Evolutionary conservation across 1,284 basidiomycete genomes (phyloP).

Genomic region (Porogramme epimiltina): DNA sequence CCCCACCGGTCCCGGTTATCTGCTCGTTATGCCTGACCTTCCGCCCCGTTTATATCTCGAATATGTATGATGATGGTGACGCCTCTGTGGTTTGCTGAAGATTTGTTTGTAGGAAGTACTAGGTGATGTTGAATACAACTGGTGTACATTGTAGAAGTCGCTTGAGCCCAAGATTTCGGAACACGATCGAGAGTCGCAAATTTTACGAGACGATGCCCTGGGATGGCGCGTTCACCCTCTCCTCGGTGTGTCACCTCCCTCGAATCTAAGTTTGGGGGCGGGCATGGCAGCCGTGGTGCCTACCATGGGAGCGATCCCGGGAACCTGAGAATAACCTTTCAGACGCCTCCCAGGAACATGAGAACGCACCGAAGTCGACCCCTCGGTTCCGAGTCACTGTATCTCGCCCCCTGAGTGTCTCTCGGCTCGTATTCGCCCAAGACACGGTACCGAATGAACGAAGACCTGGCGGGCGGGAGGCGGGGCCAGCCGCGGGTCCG

Average conservation of each 20-base stretch:
- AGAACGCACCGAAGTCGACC: background rate
- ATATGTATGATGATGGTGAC: background rate
- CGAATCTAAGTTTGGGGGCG: background rate
- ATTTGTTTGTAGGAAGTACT: background rate
- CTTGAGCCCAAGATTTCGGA: no score
- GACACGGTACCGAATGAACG: background rate
- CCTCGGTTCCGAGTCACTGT: background rate
- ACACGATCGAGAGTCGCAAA: no score
- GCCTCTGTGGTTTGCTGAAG: background rate
- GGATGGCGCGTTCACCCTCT: background rate
- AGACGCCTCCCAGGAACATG: constrained; percentile 4
- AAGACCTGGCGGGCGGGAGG: background rate
- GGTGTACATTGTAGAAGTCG: no score
- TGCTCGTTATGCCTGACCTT: background rate
- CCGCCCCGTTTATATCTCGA: background rate
- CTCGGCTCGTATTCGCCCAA: background rate
- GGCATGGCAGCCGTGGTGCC: background rate
- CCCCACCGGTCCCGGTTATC: background rate
- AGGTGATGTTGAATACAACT: background rate
- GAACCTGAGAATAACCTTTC: constrained; percentile 8
- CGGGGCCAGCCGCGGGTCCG: background rate
- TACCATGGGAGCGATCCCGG: constrained; percentile 1
- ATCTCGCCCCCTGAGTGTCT: no score
- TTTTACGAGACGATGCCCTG: no score
- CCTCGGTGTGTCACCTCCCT: background rate